A percentile compares a stretch with the other conserved stretches of the same genome.
These are phyloP conservation scores for Pseudocercospora crystallina DNA, from an alignment of 2,329 filamentous ascomycete species.

Conservation along the genomic window DNA sequence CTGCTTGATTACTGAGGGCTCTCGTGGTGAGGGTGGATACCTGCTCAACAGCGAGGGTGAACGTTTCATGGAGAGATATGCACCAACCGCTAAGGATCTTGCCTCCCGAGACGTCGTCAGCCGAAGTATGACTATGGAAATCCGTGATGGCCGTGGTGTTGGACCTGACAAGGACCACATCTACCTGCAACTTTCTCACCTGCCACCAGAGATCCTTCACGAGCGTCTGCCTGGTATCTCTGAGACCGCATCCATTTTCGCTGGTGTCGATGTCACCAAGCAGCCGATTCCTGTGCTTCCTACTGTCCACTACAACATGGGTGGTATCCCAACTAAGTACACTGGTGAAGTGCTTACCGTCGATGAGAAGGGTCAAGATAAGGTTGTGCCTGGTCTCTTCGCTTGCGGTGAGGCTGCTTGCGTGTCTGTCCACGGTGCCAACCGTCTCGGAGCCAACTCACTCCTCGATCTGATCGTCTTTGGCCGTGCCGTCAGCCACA, in stretches of 20 bases:
- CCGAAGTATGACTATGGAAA: slow-evolving; percentile 97
- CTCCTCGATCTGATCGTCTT: slow-evolving; percentile 97
- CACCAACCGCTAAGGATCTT: slow-evolving; percentile 95
- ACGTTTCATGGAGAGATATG: slow-evolving; percentile 99
- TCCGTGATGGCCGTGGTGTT: slow-evolving; percentile 94
- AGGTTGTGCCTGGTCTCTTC: slow-evolving; percentile 91
- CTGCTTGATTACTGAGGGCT: slow-evolving; percentile 95
- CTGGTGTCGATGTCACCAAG: slow-evolving; percentile 94
- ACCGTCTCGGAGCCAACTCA: slow-evolving; percentile 96
- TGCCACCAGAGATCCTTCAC: slow-evolving; percentile 86
- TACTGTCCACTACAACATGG: slow-evolving; percentile 99
- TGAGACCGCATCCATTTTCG: slow-evolving; percentile 95
- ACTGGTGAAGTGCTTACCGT: slow-evolving; percentile 93
- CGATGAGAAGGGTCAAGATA: slow-evolving; percentile 81
- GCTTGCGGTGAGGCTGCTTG: slow-evolving; percentile 97
- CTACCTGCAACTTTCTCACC: slow-evolving; percentile 94
- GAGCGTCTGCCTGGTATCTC: slow-evolving; percentile 98
- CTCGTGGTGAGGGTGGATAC: slow-evolving; percentile 97
- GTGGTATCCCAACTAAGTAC: slow-evolving; percentile 96
- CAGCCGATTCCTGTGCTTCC: slow-evolving; percentile 95
- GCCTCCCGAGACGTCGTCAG: slow-evolving; percentile 95
- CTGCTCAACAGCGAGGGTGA: slow-evolving; percentile 97
- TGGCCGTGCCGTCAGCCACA: slow-evolving; percentile 94
- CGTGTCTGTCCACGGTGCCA: slow-evolving; percentile 96
- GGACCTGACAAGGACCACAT: slow-evolving; percentile 98